These are phyloP conservation scores for Plasmodium reichenowi DNA, from an alignment of 169 alveolate genomes.

Conservation along the genomic window DNA sequence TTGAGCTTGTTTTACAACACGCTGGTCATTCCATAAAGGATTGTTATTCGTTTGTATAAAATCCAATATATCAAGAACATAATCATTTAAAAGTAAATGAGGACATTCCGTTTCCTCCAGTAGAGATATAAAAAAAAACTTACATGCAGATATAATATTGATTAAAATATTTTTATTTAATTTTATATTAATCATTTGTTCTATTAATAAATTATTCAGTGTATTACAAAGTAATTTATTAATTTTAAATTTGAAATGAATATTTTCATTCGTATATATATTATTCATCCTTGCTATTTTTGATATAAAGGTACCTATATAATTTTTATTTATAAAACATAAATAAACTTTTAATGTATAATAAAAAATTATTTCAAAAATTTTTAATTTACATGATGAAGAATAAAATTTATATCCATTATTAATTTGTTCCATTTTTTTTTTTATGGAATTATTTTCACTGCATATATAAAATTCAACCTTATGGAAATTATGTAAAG, in stretches of 20 bases:
- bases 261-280: slow-evolving; percentile 41
- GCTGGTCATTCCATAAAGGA: too few species aligned
- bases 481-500: slow-evolving; percentile 14
- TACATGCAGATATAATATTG: slow-evolving; percentile 49
- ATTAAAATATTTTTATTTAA: slow-evolving; percentile 9
- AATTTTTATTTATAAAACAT: slow-evolving; percentile 16
- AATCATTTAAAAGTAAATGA: not conserved
- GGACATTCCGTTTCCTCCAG: slow-evolving; percentile 28
- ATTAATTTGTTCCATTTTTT: slow-evolving; percentile 28
- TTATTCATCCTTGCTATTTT: slow-evolving; percentile 48
- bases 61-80: too few species aligned
- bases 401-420: slow-evolving; percentile 64
- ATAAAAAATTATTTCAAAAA: slow-evolving; percentile 23
- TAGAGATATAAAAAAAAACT: slow-evolving; percentile 51
- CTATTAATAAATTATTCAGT: slow-evolving; percentile 15
- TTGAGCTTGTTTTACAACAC: too few species aligned
- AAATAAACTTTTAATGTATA: slow-evolving; percentile 36
- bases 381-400: slow-evolving; percentile 21
- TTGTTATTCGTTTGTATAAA: too few species aligned
- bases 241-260: slow-evolving; percentile 41
- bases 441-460: slow-evolving; percentile 23
- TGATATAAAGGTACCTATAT: slow-evolving; percentile 44
- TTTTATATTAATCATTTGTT: slow-evolving; percentile 25
- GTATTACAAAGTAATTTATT: slow-evolving; percentile 23
- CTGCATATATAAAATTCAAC: not conserved